A percentile compares a stretch with the other conserved stretches of the same genome.
Conservation (phyloP, 2,329 filamentous ascomycete species). For the Pleoardoris graminearum region DNA sequence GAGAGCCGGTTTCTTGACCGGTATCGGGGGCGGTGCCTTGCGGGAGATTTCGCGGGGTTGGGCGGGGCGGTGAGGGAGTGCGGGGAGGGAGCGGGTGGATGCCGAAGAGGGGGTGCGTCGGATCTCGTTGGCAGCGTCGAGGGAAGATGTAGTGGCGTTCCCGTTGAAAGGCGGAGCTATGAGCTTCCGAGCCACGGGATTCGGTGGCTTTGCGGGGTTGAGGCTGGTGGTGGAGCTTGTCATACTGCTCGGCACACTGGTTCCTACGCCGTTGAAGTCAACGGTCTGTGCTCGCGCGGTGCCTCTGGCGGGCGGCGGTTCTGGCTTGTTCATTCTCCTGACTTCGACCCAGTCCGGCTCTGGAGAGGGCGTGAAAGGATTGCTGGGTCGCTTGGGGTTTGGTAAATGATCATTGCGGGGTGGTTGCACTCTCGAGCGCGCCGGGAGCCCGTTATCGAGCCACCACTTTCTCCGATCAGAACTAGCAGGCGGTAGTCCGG, state of each 20-base stretch:
- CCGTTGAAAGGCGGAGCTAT: slow-evolving; percentile 35
- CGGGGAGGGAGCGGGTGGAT: slow-evolving; percentile 38
- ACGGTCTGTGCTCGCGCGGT: slow-evolving; percentile 33
- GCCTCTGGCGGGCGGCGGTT: slow-evolving; percentile 39
- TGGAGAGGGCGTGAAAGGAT: slow-evolving; percentile 75
- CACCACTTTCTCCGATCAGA: slow-evolving; percentile 67
- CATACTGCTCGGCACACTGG: slow-evolving; percentile 10
- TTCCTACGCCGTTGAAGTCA: slow-evolving; percentile 30
- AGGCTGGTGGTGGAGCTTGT: slow-evolving; percentile 26
- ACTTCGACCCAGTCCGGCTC: slow-evolving; percentile 82
- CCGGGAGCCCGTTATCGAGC: slow-evolving; percentile 69
- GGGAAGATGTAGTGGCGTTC: slow-evolving; percentile 19
- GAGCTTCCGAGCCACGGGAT: slow-evolving; percentile 34
- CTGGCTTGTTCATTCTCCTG: slow-evolving; percentile 28
- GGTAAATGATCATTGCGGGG: slow-evolving; percentile 65
- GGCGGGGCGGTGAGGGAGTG: slow-evolving; percentile 18
- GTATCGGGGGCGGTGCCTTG: slow-evolving; percentile 41
- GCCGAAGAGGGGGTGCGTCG: slow-evolving; percentile 27
- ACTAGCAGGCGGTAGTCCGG: slow-evolving; percentile 68
- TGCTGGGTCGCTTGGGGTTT: slow-evolving; percentile 75
- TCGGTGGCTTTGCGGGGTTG: slow-evolving; percentile 13
- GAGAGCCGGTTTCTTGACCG: slow-evolving; percentile 39
- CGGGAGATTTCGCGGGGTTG: slow-evolving; percentile 31
- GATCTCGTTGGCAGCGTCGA: slow-evolving; percentile 30
- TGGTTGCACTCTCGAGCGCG: slow-evolving; percentile 70